phyloP scores from a whole-genome alignment of 805 yeast species.

The Saccharomycopsis malanga region DNA sequence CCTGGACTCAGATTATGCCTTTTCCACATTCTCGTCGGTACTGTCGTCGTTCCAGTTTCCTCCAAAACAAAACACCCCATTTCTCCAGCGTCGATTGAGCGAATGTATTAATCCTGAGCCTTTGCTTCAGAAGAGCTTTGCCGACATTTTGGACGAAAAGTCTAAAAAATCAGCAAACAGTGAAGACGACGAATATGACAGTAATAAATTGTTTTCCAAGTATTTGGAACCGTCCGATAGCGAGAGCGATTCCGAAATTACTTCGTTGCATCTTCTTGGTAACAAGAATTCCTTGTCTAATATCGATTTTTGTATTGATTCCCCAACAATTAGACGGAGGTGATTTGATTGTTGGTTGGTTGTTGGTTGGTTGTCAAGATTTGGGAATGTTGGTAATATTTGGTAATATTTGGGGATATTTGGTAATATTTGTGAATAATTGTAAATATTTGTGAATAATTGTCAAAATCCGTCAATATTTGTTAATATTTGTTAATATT shows the following conservation, averaged over 20 bases:
- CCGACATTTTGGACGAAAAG: conserved; percentile 6
- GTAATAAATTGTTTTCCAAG: conserved; percentile 10
- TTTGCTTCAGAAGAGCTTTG: conserved; percentile 8
- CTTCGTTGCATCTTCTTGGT: not conserved
- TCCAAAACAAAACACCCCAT: not conserved
- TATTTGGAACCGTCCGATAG: conserved; percentile 11
- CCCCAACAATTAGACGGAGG: conserved; percentile 11
- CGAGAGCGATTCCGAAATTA: conserved; percentile 11
- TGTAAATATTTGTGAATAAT: no score
- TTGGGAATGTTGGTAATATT: no score
- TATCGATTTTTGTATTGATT: conserved; percentile 13
- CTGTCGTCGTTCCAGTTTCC: not conserved
- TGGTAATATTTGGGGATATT: no score
- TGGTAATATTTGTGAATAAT: no score
- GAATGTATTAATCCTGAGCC: conserved; percentile 9
- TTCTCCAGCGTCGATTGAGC: not conserved
- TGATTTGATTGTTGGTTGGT: no score
- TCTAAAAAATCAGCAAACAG: not conserved
- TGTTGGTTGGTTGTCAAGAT: no score
- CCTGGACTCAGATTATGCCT: no score
- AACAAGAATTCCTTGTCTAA: conserved; percentile 8
- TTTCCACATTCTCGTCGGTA: no score
- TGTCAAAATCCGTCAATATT: no score
- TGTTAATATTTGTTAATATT: no score
- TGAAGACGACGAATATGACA: conserved; percentile 9